Conservation (phyloP, 305 asterid genomes). For the Fraxinus floribunda region DNA sequence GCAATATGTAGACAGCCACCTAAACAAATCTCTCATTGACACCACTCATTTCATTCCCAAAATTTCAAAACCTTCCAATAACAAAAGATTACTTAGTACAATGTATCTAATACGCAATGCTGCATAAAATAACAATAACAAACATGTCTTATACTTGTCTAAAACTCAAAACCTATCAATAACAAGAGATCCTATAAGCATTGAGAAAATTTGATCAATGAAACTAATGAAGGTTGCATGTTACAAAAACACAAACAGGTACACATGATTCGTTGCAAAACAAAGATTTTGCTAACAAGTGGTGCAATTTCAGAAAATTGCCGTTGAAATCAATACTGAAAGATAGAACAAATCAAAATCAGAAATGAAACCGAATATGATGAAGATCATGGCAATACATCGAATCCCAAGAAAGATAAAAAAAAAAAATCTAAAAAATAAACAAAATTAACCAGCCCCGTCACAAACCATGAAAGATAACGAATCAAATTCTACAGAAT, state of each 20-base stretch:
- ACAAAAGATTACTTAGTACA: conserved; percentile 1
- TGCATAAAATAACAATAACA: background rate
- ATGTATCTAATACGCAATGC: background rate
- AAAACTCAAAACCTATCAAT: background rate
- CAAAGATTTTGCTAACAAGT: background rate
- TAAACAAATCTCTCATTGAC: conserved; percentile 35
- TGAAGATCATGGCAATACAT: conserved; percentile 17
- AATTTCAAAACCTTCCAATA: conserved; percentile 32
- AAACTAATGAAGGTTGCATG: background rate
- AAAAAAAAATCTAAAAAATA: background rate
- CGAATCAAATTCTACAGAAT: conserved; percentile 23
- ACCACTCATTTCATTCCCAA: conserved; percentile 31
- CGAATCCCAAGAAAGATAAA: conserved; percentile 7
- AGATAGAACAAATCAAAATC: background rate
- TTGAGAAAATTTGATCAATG: background rate
- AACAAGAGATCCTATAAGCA: background rate
- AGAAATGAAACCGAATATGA: background rate
- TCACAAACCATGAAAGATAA: conserved; percentile 28
- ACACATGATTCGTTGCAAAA: background rate
- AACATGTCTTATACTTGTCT: background rate
- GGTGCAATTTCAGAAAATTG: background rate
- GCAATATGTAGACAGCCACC: conserved; percentile 24
- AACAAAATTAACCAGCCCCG: conserved; percentile 14
- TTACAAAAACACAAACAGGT: conserved; percentile 7
- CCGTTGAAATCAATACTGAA: background rate